phyloP scores from a whole-genome alignment of 2,329 filamentous ascomycete species.

The Verticillium albo-atrum region DNA sequence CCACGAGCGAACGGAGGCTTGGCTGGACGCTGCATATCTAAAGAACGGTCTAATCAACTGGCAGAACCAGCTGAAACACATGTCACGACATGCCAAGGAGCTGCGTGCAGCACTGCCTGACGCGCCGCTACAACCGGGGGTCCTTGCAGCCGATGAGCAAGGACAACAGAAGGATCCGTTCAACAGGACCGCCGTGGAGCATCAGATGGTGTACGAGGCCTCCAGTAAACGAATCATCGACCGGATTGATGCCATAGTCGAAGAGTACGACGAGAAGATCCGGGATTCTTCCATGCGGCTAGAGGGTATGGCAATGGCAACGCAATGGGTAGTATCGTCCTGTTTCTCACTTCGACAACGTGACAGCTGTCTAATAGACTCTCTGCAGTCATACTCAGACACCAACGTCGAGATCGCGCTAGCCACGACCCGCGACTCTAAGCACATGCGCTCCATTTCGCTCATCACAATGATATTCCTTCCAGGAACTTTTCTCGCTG shows the following conservation, averaged over 20 bases:
- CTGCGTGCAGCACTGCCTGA: constrained; percentile 2
- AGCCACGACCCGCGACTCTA: constrained; percentile 19
- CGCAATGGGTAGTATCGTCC: constrained; percentile 23
- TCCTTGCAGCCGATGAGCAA: not conserved
- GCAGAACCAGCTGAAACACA: constrained; percentile 17
- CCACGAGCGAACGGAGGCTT: constrained; percentile 12
- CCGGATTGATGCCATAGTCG: constrained; percentile 15
- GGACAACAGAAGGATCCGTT: not conserved
- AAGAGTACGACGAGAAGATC: constrained; percentile 26
- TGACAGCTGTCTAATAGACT: not conserved
- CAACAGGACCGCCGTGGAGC: not conserved
- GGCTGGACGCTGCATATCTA: constrained; percentile 19
- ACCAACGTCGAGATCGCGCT: constrained; percentile 23
- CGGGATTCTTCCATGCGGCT: constrained; percentile 26
- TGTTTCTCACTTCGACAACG: not conserved
- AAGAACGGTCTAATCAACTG: constrained; percentile 19
- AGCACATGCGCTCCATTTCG: constrained; percentile 22
- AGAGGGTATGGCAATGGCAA: constrained; percentile 28
- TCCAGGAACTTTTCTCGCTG: constrained; percentile 23
- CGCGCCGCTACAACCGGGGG: not conserved
- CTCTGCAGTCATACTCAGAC: constrained; percentile 18
- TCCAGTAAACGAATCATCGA: constrained; percentile 11
- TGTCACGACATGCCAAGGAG: constrained; percentile 11
- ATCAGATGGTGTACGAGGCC: not conserved
- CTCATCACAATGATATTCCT: constrained; percentile 26